Conservation (phyloP, 164 flowering plant species). For the Brasenia schreberi region DNA sequence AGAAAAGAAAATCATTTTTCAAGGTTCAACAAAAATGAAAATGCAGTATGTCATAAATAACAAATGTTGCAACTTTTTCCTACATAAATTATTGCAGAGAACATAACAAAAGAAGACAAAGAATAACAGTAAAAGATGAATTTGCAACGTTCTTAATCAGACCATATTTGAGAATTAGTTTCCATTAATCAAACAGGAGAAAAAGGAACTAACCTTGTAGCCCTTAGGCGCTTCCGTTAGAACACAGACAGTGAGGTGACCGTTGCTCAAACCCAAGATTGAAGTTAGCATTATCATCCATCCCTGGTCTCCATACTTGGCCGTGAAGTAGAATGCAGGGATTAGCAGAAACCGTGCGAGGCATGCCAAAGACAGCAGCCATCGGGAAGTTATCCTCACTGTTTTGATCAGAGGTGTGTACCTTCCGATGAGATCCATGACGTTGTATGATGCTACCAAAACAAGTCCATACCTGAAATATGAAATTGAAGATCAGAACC, state of each 20-base stretch:
- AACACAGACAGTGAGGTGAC: constrained; percentile 52
- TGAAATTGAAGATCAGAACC: background rate
- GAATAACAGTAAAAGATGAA: background rate
- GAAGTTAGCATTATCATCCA: constrained; percentile 53
- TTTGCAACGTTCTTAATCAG: background rate
- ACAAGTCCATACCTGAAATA: constrained; percentile 41
- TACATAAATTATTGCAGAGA: background rate
- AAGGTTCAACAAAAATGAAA: too few species aligned
- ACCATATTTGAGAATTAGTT: background rate
- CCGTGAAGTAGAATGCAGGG: constrained; percentile 53
- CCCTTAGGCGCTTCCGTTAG: constrained; percentile 51
- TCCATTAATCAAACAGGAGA: background rate
- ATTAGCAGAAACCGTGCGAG: constrained; percentile 36
- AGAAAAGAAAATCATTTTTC: too few species aligned
- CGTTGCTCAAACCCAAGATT: constrained; percentile 44
- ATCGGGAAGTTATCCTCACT: constrained; percentile 33
- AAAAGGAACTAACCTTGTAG: constrained; percentile 35
- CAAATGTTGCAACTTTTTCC: constrained; percentile 1
- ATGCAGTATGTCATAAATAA: background rate
- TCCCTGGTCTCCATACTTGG: constrained; percentile 52
- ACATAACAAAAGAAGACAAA: background rate
- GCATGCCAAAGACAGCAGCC: constrained; percentile 26
- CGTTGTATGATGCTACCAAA: constrained; percentile 39
- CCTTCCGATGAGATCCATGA: constrained; percentile 37
- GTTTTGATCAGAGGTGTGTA: constrained; percentile 28